Evolutionary conservation across 2,329 filamentous ascomycete species (phyloP).

Genomic region (Neobulgaria alba): DNA sequence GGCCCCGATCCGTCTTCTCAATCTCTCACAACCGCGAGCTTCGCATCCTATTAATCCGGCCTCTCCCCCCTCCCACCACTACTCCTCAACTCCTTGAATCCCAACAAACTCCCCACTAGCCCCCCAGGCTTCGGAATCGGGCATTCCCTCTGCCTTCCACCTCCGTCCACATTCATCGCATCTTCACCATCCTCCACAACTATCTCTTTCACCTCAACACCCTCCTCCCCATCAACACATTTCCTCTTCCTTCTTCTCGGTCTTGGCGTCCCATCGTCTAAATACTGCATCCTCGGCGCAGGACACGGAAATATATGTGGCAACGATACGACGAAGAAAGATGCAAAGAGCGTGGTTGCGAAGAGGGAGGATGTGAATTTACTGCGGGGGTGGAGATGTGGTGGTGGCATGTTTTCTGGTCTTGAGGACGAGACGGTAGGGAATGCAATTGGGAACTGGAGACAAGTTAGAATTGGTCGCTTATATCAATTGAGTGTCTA

Average conservation of each 20-base stretch:
- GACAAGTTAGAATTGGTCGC: neutral
- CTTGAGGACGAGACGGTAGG: slow-evolving; percentile 8
- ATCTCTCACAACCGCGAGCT: too few species aligned
- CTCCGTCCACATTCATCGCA: slow-evolving; percentile 26
- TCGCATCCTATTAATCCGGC: neutral
- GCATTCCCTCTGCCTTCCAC: slow-evolving; percentile 60
- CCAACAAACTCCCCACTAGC: slow-evolving; percentile 62
- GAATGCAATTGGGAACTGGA: slow-evolving; percentile 9
- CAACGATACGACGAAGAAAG: slow-evolving; percentile 84
- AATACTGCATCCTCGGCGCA: slow-evolving; percentile 64
- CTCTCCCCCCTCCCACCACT: neutral
- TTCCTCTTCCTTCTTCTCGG: slow-evolving; percentile 33
- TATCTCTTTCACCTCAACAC: neutral
- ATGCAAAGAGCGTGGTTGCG: slow-evolving; percentile 80
- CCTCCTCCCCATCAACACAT: slow-evolving; percentile 28
- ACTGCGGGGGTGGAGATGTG: slow-evolving; percentile 83
- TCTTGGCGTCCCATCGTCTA: slow-evolving; percentile 43
- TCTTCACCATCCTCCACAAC: slow-evolving; percentile 9
- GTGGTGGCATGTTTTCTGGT: slow-evolving; percentile 52
- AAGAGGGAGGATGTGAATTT: slow-evolving; percentile 91
- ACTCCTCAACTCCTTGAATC: slow-evolving; percentile 14
- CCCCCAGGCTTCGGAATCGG: slow-evolving; percentile 87
- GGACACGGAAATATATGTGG: slow-evolving; percentile 91
- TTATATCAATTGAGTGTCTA: slow-evolving; percentile 3
- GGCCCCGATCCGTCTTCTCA: too few species aligned